Conservation (phyloP, 1,284 basidiomycete species). For the Mycosarcoma mackinlayi region DNA sequence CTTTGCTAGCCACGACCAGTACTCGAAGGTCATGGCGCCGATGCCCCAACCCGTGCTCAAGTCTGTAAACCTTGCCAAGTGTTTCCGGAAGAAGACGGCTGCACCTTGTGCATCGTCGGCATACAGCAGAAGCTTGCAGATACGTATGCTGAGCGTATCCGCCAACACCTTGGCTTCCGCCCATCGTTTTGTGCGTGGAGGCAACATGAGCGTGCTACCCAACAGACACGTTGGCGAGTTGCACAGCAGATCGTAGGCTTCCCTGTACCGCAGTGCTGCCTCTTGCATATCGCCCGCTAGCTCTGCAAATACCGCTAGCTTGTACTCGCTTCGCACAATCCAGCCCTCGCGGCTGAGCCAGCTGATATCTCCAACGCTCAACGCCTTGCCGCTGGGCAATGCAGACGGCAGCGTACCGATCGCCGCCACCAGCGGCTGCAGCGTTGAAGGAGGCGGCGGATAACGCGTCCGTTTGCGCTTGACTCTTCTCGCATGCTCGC, state of each 20-base stretch:
- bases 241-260: conserved; percentile 39
- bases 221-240: conserved; percentile 37
- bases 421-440: conserved; percentile 57
- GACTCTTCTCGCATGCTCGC: conserved; percentile 88
- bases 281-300: conserved; percentile 87
- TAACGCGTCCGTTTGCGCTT: conserved; percentile 83
- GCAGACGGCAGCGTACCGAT: conserved; percentile 15
- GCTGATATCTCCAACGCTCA: conserved; percentile 19
- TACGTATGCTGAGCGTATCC: conserved; percentile 71
- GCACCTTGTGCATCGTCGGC: conserved; percentile 79
- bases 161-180: conserved; percentile 96
- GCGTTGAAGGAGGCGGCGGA: conserved; percentile 69
- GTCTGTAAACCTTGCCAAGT: conserved; percentile 85
- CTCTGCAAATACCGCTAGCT: conserved; percentile 95
- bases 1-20: conserved; percentile 93
- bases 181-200: conserved; percentile 95
- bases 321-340: conserved; percentile 96
- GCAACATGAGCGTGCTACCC: conserved; percentile 81
- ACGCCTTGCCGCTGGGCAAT: background rate
- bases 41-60: conserved; percentile 94
- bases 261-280: conserved; percentile 40
- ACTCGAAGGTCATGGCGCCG: conserved; percentile 95
- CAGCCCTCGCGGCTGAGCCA: conserved; percentile 84
- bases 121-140: conserved; percentile 78
- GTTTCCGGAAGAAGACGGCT: conserved; percentile 80